Evolutionary conservation across 108 stramenopile genomes (phyloP).

Genomic region (Cyclostephanos invisitatus): DNA sequence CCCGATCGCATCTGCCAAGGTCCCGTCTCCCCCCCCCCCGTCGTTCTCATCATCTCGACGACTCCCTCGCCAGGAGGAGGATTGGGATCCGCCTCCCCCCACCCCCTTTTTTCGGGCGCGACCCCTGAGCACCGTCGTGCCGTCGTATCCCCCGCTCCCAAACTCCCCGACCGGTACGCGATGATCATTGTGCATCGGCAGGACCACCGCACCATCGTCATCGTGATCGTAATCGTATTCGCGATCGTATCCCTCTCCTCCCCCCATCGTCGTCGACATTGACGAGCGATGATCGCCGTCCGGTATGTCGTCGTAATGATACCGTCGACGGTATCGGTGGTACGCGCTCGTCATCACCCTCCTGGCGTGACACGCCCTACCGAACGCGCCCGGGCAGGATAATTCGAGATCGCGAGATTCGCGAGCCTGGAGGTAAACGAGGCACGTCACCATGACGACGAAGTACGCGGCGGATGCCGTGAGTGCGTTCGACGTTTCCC

Average conservation of each 20-base stretch:
- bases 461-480: conserved; percentile 53
- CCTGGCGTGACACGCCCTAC: conserved; percentile 33
- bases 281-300: conserved; percentile 1
- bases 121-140: conserved; percentile 15
- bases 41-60: background rate
- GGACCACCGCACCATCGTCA: background rate
- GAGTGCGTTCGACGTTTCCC: conserved; percentile 51
- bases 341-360: conserved; percentile 35
- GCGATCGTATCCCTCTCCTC: no score
- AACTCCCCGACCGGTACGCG: no score
- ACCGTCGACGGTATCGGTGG: conserved; percentile 41
- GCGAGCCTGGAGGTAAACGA: conserved; percentile 35
- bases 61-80: background rate
- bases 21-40: conserved; percentile 13
- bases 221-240: no score
- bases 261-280: background rate
- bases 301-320: conserved; percentile 51
- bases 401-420: conserved; percentile 21
- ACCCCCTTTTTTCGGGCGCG: conserved; percentile 10
- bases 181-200: conserved; percentile 16
- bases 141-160: conserved; percentile 7
- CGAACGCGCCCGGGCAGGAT: conserved; percentile 13
- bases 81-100: background rate
- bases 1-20: conserved; percentile 3
- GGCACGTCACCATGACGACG: conserved; percentile 38